phyloP scores from a whole-genome alignment of 1,284 basidiomycete species.

The Malassezia sp. region DNA sequence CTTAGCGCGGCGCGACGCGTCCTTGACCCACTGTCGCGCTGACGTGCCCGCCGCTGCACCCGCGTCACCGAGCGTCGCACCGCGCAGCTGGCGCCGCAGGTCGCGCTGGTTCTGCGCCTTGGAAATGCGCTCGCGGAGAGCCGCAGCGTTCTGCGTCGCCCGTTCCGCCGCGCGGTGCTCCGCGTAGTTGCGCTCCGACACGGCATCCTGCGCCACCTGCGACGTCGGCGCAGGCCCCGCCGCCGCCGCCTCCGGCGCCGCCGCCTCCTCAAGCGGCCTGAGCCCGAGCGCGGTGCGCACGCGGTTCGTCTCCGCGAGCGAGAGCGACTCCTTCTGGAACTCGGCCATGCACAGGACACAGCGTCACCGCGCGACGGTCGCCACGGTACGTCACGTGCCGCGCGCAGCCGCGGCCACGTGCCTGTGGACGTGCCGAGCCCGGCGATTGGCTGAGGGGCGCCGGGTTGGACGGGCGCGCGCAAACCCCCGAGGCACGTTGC shows the following conservation, averaged over 20 bases:
- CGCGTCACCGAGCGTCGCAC: slow-evolving; percentile 69
- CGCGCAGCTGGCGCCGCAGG: slow-evolving; percentile 76
- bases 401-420: too few relatives aligned
- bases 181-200: slow-evolving; percentile 24
- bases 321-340: slow-evolving; percentile 59
- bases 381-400: too few relatives aligned
- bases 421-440: too few relatives aligned
- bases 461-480: too few relatives aligned
- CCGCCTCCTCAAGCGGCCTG: slow-evolving; percentile 62
- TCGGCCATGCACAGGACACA: too few relatives aligned
- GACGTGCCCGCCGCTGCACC: slow-evolving; percentile 46
- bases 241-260: slow-evolving; percentile 43
- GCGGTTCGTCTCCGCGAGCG: slow-evolving; percentile 94
- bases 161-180: slow-evolving; percentile 57
- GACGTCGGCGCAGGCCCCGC: slow-evolving; percentile 12
- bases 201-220: slow-evolving; percentile 47
- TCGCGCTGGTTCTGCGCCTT: slow-evolving; percentile 68
- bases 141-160: slow-evolving; percentile 61
- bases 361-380: too few relatives aligned
- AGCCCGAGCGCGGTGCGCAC: slow-evolving; percentile 88
- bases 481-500: too few relatives aligned
- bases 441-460: too few relatives aligned
- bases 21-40: slow-evolving; percentile 76
- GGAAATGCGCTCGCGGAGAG: slow-evolving; percentile 45
- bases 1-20: slow-evolving; percentile 73